Base-by-base conservation (phyloP, 2,329 filamentous ascomycete species). In the Mollisiaceae sp. region DNA sequence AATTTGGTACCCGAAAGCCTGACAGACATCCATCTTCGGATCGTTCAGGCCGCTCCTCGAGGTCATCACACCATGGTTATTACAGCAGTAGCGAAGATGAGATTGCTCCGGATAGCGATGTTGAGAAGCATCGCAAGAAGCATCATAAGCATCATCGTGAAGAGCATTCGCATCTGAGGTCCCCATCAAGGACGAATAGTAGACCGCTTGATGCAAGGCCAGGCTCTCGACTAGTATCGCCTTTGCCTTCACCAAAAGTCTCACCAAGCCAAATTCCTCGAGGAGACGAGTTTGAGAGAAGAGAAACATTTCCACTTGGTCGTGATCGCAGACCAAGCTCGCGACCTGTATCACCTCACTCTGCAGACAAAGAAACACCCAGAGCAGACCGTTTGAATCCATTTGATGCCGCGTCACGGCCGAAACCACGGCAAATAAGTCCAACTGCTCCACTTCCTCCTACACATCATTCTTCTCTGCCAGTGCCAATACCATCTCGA, bases 71-170 rank as follows among this genome's bases (percentile, higher is more conserved):
- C 18, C 63, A 61, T 20, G 58, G 64, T 8, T 67, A 69, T 65
- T 69, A 72, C 54, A 74, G 69, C 57, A 70, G 71, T 54, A 75
- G 73, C 61, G 72, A 73, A 2, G 74, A 75, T 47, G 72, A 74
- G 18, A 60, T 71, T 32, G 65, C 62, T 22, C 55, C 55, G n/a
- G 71, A 73, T 43, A 74, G 72, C 62, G 73, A 70, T 59, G 74
- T 69, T 8, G 74, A 75, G 11, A 69, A 63, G 59, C 54, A 60
- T 59, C 60, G 64, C n/a, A 67, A 62, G 52, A 57, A 59, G 27
- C 67, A 66, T 59, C 59, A 67, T 55, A 24, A 60, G 12, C 59
- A 64, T 32, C 65, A 63, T 11, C 55, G 47, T 11, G 45, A 62
- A 56, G 62, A 73, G 27, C 66, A 72, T 56, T 59, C 67, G n/a